Percentiles rank a stretch among this genome's conserved stretches.
Evolutionary conservation across 2,329 filamentous ascomycete genomes (phyloP).

Genomic region (Clarireedia hainanense): DNA sequence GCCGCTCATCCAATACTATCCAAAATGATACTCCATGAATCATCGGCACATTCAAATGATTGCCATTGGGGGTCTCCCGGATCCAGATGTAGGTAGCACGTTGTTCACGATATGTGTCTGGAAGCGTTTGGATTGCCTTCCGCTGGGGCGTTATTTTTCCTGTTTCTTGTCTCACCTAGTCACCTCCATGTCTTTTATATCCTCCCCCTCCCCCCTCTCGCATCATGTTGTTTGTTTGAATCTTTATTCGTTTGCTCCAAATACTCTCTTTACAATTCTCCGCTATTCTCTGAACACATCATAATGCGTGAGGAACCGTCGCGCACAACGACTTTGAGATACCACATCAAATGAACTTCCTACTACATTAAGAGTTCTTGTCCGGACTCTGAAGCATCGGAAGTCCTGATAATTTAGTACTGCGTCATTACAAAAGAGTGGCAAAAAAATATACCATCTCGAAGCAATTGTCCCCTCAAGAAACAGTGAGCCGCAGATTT

Average conservation of each 20-base stretch:
- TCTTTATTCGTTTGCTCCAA: not conserved
- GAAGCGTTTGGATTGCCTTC: not conserved
- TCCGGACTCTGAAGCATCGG: not conserved
- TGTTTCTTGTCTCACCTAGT: not conserved
- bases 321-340: not conserved
- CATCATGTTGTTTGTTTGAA: not conserved
- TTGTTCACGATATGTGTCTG: not conserved
- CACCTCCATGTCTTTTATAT: not conserved
- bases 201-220: not conserved
- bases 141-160: not conserved
- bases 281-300: not conserved
- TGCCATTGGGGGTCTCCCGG: not conserved
- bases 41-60: not conserved
- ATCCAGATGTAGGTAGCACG: not conserved
- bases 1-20: not conserved
- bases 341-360: conserved; percentile 5
- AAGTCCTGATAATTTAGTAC: not conserved
- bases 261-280: not conserved
- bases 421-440: not conserved
- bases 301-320: not conserved
- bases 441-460: not conserved
- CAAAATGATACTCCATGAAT: not conserved
- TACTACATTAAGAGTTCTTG: not conserved
- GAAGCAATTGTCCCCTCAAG: not conserved
- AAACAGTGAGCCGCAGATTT: not conserved